Evolutionary conservation across 441 rosid genomes (phyloP).

Genomic region (Rhodomyrtus psidioides): DNA sequence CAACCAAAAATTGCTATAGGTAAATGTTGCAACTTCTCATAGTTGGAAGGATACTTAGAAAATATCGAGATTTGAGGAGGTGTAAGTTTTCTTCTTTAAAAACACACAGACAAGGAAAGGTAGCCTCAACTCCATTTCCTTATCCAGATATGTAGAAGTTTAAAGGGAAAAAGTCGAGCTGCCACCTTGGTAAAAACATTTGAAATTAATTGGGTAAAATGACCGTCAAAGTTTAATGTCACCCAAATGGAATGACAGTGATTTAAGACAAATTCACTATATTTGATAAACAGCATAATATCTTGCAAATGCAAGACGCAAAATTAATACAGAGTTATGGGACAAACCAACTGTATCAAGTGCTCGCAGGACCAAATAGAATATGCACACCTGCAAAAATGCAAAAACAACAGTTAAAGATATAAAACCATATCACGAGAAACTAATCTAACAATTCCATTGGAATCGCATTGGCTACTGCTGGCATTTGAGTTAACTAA

Average conservation of each 20-base stretch:
- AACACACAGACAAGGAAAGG: background rate
- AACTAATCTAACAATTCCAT: background rate
- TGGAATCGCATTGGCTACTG: background rate
- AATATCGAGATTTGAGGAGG: background rate
- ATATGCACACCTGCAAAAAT: constrained; percentile 74
- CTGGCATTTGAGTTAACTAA: background rate
- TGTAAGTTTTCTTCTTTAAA: background rate
- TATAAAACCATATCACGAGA: background rate
- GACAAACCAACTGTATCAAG: constrained; percentile 94
- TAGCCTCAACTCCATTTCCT: background rate
- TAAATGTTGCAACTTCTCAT: background rate
- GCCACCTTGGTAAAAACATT: background rate
- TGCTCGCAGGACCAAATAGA: constrained; percentile 96
- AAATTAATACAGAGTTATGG: background rate
- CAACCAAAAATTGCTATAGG: background rate
- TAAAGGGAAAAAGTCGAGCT: background rate
- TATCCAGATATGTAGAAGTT: background rate
- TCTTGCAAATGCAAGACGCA: background rate
- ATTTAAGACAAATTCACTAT: background rate
- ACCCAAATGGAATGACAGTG: background rate
- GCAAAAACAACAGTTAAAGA: background rate
- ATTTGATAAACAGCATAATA: background rate
- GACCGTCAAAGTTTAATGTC: background rate
- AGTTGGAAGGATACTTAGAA: background rate
- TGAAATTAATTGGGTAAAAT: background rate